Percentiles rank a stretch among this genome's conserved stretches.
Conservation (phyloP, 1,284 basidiomycete species). For the Fomitopsis palustris region DNA sequence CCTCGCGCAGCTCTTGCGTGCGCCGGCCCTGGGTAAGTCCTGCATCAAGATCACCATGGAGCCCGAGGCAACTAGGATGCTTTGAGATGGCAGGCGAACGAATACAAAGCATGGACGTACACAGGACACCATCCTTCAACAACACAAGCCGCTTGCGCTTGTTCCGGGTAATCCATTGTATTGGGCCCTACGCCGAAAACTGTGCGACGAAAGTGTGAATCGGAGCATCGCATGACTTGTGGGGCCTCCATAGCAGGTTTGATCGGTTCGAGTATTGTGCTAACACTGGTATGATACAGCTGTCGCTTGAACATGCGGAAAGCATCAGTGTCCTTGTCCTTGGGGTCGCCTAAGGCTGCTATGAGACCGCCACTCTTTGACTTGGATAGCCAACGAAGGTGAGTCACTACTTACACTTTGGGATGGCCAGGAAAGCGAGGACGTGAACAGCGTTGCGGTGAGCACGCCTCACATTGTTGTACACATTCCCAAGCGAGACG, state of each 20-base stretch:
- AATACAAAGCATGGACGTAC: no score
- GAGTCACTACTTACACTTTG: no score
- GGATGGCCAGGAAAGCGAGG: slow-evolving; percentile 21
- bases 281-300: slow-evolving; percentile 12
- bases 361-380: no score
- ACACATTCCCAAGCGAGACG: slow-evolving; percentile 14
- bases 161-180: slow-evolving; percentile 30
- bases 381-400: no score
- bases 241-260: slow-evolving; percentile 19
- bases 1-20: no score
- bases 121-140: no score
- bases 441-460: slow-evolving; percentile 17
- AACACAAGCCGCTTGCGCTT: slow-evolving; percentile 20
- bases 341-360: neutral
- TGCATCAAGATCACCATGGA: no score
- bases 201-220: slow-evolving; percentile 18
- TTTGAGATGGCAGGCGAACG: no score
- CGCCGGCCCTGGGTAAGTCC: no score
- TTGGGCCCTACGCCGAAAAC: slow-evolving; percentile 27
- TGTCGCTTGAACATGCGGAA: neutral
- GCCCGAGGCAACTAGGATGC: no score
- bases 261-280: slow-evolving; percentile 13
- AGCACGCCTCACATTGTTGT: slow-evolving; percentile 17
- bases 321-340: slow-evolving; percentile 6
- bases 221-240: slow-evolving; percentile 18